phyloP scores from a whole-genome alignment of 129 eudicot species.

The Centella asiatica region DNA sequence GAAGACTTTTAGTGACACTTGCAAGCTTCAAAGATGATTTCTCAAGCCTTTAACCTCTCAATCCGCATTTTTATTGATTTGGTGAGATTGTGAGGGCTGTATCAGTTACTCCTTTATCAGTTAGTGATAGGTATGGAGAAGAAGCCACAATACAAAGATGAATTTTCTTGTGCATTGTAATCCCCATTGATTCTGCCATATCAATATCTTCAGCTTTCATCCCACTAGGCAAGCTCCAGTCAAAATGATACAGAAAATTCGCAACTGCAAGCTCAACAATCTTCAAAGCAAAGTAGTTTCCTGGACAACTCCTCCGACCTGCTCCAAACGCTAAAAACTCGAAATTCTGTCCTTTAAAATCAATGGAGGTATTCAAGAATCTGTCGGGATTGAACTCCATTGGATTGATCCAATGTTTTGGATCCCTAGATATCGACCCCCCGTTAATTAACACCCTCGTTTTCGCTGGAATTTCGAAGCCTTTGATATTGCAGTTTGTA shows the following conservation, averaged over 20 bases:
- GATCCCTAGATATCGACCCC: conserved; percentile 6
- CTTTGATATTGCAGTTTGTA: conserved; percentile 2
- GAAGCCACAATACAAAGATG: conserved; percentile 14
- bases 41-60: too few species aligned
- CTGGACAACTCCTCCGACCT: conserved; percentile 23
- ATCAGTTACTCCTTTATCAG: too few species aligned
- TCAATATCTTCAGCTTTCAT: conserved; percentile 16
- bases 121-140: too few species aligned
- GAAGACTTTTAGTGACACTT: too few species aligned
- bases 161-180: conserved; percentile 13
- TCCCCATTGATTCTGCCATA: conserved; percentile 16
- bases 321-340: conserved; percentile 21
- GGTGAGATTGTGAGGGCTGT: too few species aligned
- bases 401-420: conserved; percentile 13
- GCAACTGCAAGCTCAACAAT: conserved; percentile 22
- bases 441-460: too few species aligned
- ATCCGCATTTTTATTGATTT: too few species aligned
- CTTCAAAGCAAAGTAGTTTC: conserved; percentile 2
- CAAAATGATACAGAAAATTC: too few species aligned
- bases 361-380: conserved; percentile 7
- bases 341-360: conserved; percentile 11
- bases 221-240: conserved; percentile 21
- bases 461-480: too few species aligned
- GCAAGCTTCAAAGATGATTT: too few species aligned
- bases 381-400: conserved; percentile 13